phyloP scores from a whole-genome alignment of 768 basidiomycete species.

The Pisolithus microcarpus region DNA sequence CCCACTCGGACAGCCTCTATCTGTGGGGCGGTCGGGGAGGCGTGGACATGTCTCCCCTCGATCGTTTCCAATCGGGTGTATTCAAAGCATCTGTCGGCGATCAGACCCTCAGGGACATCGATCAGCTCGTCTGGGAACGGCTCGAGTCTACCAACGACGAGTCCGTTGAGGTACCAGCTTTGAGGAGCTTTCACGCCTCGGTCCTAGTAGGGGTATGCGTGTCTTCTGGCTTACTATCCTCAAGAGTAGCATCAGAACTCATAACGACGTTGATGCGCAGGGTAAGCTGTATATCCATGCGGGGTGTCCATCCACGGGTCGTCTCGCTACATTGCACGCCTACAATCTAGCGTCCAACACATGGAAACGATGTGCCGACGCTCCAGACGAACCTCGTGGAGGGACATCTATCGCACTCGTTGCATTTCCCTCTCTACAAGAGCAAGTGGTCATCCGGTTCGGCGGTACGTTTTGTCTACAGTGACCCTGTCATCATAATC shows the following conservation, averaged over 20 bases:
- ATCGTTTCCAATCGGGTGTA: conserved; percentile 20
- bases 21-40: conserved; percentile 44
- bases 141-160: conserved; percentile 21
- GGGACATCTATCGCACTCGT: conserved; percentile 33
- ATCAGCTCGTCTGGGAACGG: conserved; percentile 24
- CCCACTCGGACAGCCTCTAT: conserved; percentile 22
- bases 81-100: conserved; percentile 19
- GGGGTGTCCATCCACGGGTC: conserved; percentile 33
- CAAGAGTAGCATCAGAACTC: background rate
- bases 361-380: conserved; percentile 30
- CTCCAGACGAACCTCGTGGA: conserved; percentile 33
- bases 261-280: conserved; percentile 7
- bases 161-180: conserved; percentile 21
- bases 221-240: background rate
- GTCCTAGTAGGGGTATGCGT: conserved; percentile 21
- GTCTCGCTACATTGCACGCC: conserved; percentile 29
- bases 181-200: conserved; percentile 33
- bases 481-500: conserved; percentile 11
- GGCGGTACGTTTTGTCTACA: conserved; percentile 19
- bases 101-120: conserved; percentile 1
- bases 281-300: conserved; percentile 33
- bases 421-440: conserved; percentile 6
- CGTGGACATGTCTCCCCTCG: conserved; percentile 31
- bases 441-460: conserved; percentile 30
- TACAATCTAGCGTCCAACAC: conserved; percentile 21